Percentiles rank a stretch among this genome's conserved stretches.
phyloP scores from a whole-genome alignment of 352 stramenopile genomes.

The Pilasporangium apinafurcum region DNA sequence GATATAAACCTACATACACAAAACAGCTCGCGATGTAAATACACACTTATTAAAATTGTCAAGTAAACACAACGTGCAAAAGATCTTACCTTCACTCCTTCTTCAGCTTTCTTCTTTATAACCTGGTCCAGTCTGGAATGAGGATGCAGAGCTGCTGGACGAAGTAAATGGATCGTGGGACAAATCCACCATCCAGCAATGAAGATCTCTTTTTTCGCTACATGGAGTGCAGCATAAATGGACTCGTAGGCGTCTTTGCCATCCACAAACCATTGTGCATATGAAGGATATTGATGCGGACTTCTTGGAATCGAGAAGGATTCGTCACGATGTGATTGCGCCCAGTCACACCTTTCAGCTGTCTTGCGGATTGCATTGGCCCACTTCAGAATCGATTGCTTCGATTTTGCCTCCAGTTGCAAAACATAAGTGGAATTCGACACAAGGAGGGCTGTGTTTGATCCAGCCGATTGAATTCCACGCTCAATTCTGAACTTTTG shows the following conservation, averaged over 20 bases:
- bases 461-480: conserved; percentile 70
- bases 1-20: conserved; percentile 63
- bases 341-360: conserved; percentile 65
- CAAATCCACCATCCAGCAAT: conserved; percentile 90
- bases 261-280: conserved; percentile 80
- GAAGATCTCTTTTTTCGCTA: conserved; percentile 83
- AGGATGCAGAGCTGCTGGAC: conserved; percentile 46
- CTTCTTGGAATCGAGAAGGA: conserved; percentile 75
- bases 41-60: not conserved
- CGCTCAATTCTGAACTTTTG: conserved; percentile 77
- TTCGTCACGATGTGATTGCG: conserved; percentile 69
- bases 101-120: conserved; percentile 64
- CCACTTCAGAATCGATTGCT: conserved; percentile 77
- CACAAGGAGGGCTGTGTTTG: conserved; percentile 68
- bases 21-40: too few relatives aligned
- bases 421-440: conserved; percentile 84
- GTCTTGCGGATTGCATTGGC: conserved; percentile 77
- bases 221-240: conserved; percentile 60
- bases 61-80: not conserved
- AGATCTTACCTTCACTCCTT: conserved; percentile 51
- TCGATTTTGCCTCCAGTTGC: conserved; percentile 76
- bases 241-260: conserved; percentile 66
- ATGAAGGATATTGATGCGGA: conserved; percentile 50
- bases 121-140: conserved; percentile 61
- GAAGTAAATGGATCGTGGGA: conserved; percentile 75